Evolutionary conservation across 106 monocot genomes (phyloP).

Genomic region (Dendrobium officinale): DNA sequence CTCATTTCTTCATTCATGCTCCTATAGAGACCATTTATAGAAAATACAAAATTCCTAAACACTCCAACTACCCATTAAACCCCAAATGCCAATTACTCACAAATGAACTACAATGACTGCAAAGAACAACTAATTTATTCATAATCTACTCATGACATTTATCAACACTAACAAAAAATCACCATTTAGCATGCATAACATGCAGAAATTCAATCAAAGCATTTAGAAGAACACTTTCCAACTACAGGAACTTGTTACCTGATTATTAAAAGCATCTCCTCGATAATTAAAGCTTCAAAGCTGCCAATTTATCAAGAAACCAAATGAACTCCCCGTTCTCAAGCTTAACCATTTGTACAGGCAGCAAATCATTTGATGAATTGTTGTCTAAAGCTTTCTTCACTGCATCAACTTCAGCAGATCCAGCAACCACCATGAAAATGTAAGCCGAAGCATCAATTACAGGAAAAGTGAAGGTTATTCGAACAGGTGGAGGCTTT

Average conservation of each 20-base stretch:
- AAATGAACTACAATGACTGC: no score
- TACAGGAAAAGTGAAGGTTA: slow-evolving; percentile 66
- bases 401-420: slow-evolving; percentile 54
- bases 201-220: background rate
- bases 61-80: no score
- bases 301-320: slow-evolving; percentile 54
- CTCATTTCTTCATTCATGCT: no score
- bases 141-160: no score
- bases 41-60: no score
- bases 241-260: background rate
- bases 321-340: slow-evolving; percentile 59
- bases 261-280: background rate
- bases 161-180: background rate
- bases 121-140: no score
- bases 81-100: no score
- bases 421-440: slow-evolving; percentile 52
- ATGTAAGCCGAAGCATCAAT: slow-evolving; percentile 62
- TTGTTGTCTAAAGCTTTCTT: slow-evolving; percentile 32
- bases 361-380: slow-evolving; percentile 29
- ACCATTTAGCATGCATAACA: background rate
- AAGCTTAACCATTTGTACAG: slow-evolving; percentile 57
- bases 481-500: slow-evolving; percentile 66
- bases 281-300: slow-evolving; percentile 25
- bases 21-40: no score
- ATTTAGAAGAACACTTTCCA: background rate